phyloP scores from a whole-genome alignment of 2,329 filamentous ascomycete genomes.

The Ophiobolus disseminans region DNA sequence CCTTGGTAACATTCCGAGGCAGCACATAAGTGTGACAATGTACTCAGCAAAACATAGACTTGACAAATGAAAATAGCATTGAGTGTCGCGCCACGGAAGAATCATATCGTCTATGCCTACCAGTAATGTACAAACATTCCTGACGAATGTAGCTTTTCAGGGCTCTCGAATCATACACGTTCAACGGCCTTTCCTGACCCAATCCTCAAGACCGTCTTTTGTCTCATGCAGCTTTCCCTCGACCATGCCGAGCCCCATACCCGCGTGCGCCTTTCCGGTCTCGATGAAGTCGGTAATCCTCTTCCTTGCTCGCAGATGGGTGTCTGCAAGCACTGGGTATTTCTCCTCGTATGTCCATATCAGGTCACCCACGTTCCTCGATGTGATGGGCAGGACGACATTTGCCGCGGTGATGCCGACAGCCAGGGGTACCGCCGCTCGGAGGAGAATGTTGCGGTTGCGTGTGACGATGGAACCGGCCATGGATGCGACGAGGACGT shows the following conservation, averaged over 20 bases:
- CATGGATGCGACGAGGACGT: constrained; percentile 94
- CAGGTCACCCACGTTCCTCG: constrained; percentile 84
- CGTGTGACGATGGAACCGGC: constrained; percentile 89
- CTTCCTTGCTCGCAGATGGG: constrained; percentile 76
- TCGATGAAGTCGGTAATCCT: constrained; percentile 72
- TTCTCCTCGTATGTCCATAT: constrained; percentile 92
- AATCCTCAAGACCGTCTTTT: constrained; percentile 80
- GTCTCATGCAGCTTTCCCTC: constrained; percentile 81
- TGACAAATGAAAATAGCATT: neutral
- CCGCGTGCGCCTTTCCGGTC: constrained; percentile 76
- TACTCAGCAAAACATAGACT: neutral
- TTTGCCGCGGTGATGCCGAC: constrained; percentile 85
- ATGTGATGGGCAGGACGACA: constrained; percentile 85
- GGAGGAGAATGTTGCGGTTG: constrained; percentile 84
- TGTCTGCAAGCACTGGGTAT: constrained; percentile 81
- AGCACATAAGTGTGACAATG: too few species aligned
- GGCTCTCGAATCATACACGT: neutral
- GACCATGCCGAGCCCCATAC: constrained; percentile 73
- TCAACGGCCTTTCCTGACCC: constrained; percentile 90
- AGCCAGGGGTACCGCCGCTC: constrained; percentile 76
- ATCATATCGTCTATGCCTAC: constrained; percentile 9
- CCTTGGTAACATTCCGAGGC: too few species aligned
- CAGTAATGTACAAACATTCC: constrained; percentile 26
- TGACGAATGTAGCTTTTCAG: constrained; percentile 1
- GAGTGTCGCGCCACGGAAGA: neutral